phyloP scores from a whole-genome alignment of 1,284 basidiomycete species.

The Leccinum laetum region DNA sequence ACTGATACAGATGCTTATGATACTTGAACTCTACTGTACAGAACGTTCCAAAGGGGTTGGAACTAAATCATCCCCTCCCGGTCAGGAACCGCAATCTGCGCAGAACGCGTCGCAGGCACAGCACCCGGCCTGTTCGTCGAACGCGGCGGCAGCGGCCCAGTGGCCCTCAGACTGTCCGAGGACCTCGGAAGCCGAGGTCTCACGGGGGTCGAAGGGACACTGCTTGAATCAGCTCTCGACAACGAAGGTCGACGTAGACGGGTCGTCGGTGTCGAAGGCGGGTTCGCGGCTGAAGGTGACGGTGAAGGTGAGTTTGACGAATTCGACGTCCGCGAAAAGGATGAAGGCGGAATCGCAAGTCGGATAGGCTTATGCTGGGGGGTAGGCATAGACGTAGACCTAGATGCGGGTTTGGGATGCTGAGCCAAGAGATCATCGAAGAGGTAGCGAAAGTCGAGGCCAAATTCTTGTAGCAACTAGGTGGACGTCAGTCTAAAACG shows the following conservation, averaged over 20 bases:
- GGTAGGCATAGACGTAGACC: constrained; percentile 18
- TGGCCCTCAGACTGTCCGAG: constrained; percentile 32
- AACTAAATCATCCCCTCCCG: constrained; percentile 56
- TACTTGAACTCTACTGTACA: neutral
- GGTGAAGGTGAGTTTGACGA: constrained; percentile 28
- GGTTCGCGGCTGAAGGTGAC: constrained; percentile 22
- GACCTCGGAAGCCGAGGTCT: constrained; percentile 15
- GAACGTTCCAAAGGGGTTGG: neutral
- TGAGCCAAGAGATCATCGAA: constrained; percentile 70
- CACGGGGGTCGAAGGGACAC: constrained; percentile 6
- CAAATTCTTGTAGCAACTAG: constrained; percentile 89
- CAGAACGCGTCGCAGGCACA: constrained; percentile 38
- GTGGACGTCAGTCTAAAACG: neutral
- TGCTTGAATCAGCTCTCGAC: constrained; percentile 18
- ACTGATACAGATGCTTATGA: too few relatives aligned
- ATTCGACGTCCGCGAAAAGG: constrained; percentile 28
- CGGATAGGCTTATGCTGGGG: constrained; percentile 24
- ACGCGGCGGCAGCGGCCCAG: constrained; percentile 51
- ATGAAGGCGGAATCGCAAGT: constrained; percentile 22
- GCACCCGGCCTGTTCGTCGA: constrained; percentile 66
- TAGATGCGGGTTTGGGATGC: constrained; percentile 38
- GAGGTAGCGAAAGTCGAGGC: constrained; percentile 89
- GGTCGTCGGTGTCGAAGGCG: constrained; percentile 10
- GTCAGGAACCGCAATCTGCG: constrained; percentile 46
- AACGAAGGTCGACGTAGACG: constrained; percentile 22